Conservation (phyloP, 768 basidiomycete genomes). For the Pisolithus sp. region DNA sequence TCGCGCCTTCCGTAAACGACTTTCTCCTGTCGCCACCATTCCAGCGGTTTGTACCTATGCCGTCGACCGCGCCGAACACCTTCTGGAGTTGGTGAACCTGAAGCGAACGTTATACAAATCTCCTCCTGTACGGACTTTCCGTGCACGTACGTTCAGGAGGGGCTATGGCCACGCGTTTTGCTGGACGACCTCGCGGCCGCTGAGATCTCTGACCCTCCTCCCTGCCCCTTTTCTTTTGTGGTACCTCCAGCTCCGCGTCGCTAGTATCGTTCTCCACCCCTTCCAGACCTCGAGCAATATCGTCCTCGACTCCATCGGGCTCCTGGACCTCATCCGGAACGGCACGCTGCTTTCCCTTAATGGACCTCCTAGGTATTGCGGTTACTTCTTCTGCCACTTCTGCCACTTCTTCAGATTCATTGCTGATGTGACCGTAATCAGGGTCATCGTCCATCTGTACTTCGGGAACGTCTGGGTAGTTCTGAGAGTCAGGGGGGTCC, state of each 20-base stretch:
- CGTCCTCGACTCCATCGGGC: slow-evolving; percentile 32
- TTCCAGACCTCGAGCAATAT: slow-evolving; percentile 37
- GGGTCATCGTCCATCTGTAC: slow-evolving; percentile 5
- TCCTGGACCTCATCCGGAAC: slow-evolving; percentile 12
- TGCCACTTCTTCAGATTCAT: slow-evolving; percentile 28
- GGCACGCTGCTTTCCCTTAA: slow-evolving; percentile 39
- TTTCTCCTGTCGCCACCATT: slow-evolving; percentile 91
- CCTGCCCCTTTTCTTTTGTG: slow-evolving; percentile 23
- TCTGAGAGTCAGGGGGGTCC: slow-evolving; percentile 20
- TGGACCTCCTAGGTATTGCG: slow-evolving; percentile 16
- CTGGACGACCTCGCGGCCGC: slow-evolving; percentile 19
- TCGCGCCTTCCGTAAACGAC: slow-evolving; percentile 71
- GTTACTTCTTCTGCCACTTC: slow-evolving; percentile 30
- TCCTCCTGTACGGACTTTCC: neutral
- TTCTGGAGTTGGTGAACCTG: slow-evolving; percentile 24
- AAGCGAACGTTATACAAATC: slow-evolving; percentile 6
- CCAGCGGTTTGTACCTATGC: slow-evolving; percentile 64
- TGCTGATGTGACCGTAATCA: slow-evolving; percentile 28
- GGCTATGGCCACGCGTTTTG: slow-evolving; percentile 13
- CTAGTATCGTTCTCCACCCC: slow-evolving; percentile 48
- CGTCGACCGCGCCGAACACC: slow-evolving; percentile 71
- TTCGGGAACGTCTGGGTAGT: slow-evolving; percentile 17
- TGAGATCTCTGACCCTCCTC: slow-evolving; percentile 22
- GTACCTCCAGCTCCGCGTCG: slow-evolving; percentile 30
- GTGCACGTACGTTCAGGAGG: slow-evolving; percentile 20